Base-by-base conservation (phyloP, 2,329 filamentous ascomycete genomes). In the Capronia americana region DNA sequence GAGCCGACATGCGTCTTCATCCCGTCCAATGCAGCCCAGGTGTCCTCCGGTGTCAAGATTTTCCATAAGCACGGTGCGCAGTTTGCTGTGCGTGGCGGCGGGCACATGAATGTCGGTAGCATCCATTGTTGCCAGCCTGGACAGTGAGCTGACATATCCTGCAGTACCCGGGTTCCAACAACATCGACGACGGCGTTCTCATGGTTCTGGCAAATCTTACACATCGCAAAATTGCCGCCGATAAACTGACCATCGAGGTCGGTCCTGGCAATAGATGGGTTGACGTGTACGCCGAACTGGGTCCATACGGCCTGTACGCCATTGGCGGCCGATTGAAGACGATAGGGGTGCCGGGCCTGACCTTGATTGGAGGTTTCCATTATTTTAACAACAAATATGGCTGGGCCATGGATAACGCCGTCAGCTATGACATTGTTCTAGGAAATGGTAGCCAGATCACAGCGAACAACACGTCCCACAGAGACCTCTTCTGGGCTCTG, bases 181-280 rank as follows among this genome's bases (percentile, higher is more conserved):
- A 82, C 69, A 81, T 84, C 55, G 74, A 80, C 14, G 80, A 76
- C 2, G 78, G 78, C 6, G 72, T 80, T 50, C 76, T 73, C 6
- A 75, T 80, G 51, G 74, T 74, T 66, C 71, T 79, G 41, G 70
- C 68, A 4, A 66, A 71, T 8, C 69, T 80, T 59, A 75, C 76
- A 38, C 58, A 69, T 4, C 69, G 78, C 14, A 67, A 65, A 6
- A 55, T 79, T 6, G 56, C 66, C 1, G 46, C 14, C 3, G 75
- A 79, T 55, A 71, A 73, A 24, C 73, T 71, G 3, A 63, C 73
- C 30, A 76, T 69, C 1, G 71, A 68, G 0, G 63, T 79, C 56
- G 77, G 74, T 1, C 68, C 77, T 3, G 79, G 79, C 6, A 77
- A 75, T 34, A 70, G 62, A 32, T 80, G 79, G 78, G 54, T 70